Evolutionary conservation across 176 grass and related monocot species (phyloP).

Genomic region (Eleusine coracana): DNA sequence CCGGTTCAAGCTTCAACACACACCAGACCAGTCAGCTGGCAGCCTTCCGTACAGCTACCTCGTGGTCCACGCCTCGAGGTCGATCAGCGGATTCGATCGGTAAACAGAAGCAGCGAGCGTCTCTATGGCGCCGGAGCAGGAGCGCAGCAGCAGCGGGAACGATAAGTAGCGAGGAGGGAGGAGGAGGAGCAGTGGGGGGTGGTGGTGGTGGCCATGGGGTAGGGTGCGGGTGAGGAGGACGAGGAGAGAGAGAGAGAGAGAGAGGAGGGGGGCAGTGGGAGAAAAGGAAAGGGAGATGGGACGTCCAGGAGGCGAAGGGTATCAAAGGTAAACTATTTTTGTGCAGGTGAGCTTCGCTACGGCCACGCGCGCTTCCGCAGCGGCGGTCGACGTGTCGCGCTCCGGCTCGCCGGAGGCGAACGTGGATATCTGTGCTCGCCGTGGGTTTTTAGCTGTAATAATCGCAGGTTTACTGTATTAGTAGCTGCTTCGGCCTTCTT

Average conservation of each 20-base stretch:
- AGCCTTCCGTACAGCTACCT: not conserved
- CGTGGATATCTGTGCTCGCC: not conserved
- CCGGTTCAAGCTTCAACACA: not conserved
- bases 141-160: not conserved
- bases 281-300: conserved; percentile 57
- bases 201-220: conserved; percentile 36
- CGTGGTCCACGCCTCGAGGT: not conserved
- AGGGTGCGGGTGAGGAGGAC: conserved; percentile 15
- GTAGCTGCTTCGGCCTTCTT: no score
- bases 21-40: not conserved
- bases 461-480: no score
- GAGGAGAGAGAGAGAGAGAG: conserved; percentile 8
- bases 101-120: not conserved
- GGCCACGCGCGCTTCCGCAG: conserved; percentile 8
- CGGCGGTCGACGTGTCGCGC: conserved; percentile 19
- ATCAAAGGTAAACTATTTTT: conserved; percentile 62
- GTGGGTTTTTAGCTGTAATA: not conserved
- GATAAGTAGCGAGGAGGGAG: conserved; percentile 10
- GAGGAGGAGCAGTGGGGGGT: not conserved
- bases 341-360: conserved; percentile 44
- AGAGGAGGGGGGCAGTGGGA: conserved; percentile 30
- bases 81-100: not conserved
- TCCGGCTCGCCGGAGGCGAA: not conserved
- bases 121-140: conserved; percentile 31
- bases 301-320: conserved; percentile 48